These are phyloP conservation scores for Penicillium silybi DNA, from an alignment of 495 filamentous ascomycete genomes.

Conservation along the genomic window DNA sequence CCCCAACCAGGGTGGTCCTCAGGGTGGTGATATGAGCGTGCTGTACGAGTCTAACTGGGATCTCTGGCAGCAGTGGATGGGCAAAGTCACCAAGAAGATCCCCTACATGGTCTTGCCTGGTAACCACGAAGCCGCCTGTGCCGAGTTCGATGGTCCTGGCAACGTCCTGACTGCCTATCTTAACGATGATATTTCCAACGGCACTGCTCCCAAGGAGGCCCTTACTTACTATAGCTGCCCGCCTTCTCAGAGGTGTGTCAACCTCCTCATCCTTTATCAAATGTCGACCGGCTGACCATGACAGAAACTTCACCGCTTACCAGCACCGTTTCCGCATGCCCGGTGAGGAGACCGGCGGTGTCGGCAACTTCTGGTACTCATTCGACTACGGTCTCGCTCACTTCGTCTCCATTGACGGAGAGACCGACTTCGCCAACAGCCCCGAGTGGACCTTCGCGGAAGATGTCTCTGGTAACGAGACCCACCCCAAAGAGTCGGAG, in stretches of 20 bases:
- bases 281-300: background rate
- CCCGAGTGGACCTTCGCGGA: conserved; percentile 39
- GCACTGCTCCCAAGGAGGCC: conserved; percentile 20
- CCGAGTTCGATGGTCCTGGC: conserved; percentile 47
- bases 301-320: conserved; percentile 51
- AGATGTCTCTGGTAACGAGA: conserved; percentile 38
- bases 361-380: conserved; percentile 56
- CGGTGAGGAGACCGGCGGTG: conserved; percentile 39
- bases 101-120: conserved; percentile 47
- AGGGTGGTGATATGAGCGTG: conserved; percentile 48
- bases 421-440: conserved; percentile 48
- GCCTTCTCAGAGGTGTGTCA: conserved; percentile 43
- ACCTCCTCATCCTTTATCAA: background rate
- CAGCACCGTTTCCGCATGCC: conserved; percentile 52
- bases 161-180: conserved; percentile 48
- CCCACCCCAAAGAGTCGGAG: conserved; percentile 33
- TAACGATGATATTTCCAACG: conserved; percentile 30
- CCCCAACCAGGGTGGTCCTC: conserved; percentile 44
- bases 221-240: conserved; percentile 53
- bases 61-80: conserved; percentile 47
- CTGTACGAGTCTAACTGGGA: conserved; percentile 50
- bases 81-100: conserved; percentile 34
- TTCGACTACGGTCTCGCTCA: conserved; percentile 55
- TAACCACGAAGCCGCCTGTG: conserved; percentile 48
- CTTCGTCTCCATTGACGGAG: conserved; percentile 45